Percentiles rank a stretch among this genome's conserved stretches.
Evolutionary conservation across 495 filamentous ascomycete species (phyloP).

Genomic region (Xylaria nigripes): DNA sequence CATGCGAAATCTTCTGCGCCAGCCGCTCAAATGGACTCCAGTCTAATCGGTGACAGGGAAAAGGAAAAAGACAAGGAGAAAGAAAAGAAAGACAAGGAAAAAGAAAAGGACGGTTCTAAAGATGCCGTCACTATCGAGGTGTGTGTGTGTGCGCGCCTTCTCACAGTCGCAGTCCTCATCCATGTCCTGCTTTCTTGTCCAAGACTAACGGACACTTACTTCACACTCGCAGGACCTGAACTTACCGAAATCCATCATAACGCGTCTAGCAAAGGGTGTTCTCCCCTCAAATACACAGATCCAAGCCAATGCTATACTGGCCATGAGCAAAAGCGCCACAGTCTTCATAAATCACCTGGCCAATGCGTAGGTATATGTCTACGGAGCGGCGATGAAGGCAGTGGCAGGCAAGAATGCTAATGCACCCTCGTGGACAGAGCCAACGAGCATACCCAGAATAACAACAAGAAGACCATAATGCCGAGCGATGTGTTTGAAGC

Average conservation of each 20-base stretch:
- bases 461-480: constrained; percentile 76
- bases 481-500: constrained; percentile 78
- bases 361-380: constrained; percentile 53
- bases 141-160: neutral
- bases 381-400: neutral
- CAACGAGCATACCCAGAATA: constrained; percentile 58
- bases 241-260: constrained; percentile 88
- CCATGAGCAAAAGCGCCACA: constrained; percentile 85
- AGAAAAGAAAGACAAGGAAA: constrained; percentile 1
- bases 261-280: constrained; percentile 89
- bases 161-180: neutral
- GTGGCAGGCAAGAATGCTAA: neutral
- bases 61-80: constrained; percentile 5
- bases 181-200: too few relatives aligned
- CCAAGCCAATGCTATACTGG: constrained; percentile 84
- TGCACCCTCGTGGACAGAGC: constrained; percentile 44
- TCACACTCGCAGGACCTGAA: constrained; percentile 81
- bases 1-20: constrained; percentile 9
- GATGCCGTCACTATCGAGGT: constrained; percentile 39
- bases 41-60: constrained; percentile 18
- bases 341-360: constrained; percentile 91
- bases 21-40: constrained; percentile 21
- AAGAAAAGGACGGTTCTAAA: neutral
- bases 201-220: too few relatives aligned
- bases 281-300: constrained; percentile 93